Percentiles rank a stretch among this genome's conserved stretches.
Conservation (phyloP, 2,329 filamentous ascomycete genomes). For the Biscogniauxia sp. region DNA sequence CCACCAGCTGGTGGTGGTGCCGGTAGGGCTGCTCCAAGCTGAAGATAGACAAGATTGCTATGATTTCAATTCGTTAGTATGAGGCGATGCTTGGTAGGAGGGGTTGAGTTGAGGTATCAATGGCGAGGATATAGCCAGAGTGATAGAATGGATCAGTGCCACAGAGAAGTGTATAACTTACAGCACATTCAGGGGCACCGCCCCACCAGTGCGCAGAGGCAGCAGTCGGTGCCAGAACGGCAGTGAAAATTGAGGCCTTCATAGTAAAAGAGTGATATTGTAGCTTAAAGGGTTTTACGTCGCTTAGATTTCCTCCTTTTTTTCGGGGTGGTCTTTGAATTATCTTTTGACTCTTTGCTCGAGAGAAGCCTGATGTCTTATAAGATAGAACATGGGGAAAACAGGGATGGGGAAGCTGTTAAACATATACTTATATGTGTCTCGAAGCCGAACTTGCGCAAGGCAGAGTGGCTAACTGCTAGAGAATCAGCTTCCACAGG, state of each 20-base stretch:
- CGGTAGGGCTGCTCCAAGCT: slow-evolving; percentile 30
- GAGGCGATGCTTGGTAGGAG: neutral
- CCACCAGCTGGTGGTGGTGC: slow-evolving; percentile 29
- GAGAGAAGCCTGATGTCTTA: neutral
- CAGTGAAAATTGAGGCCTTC: slow-evolving; percentile 31
- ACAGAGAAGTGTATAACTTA: slow-evolving; percentile 27
- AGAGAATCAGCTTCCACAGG: neutral
- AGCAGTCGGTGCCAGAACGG: slow-evolving; percentile 27
- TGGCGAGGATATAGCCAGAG: neutral
- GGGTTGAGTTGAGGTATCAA: neutral
- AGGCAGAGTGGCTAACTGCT: too few relatives aligned
- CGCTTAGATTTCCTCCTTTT: neutral
- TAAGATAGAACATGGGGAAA: neutral
- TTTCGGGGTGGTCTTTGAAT: neutral
- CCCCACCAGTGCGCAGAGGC: slow-evolving; percentile 37
- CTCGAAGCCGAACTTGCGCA: neutral
- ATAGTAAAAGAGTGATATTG: slow-evolving; percentile 22
- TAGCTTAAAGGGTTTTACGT: neutral
- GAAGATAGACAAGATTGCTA: slow-evolving; percentile 44
- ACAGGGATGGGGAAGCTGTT: neutral
- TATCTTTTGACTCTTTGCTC: neutral
- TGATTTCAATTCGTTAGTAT: slow-evolving; percentile 5
- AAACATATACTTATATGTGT: slow-evolving; percentile 24
- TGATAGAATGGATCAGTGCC: neutral
- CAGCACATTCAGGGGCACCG: slow-evolving; percentile 42